A percentile compares a stretch with the other conserved stretches of the same genome.
Conservation (phyloP, 257 asterid species). For the Oldenlandia corymbosa region DNA sequence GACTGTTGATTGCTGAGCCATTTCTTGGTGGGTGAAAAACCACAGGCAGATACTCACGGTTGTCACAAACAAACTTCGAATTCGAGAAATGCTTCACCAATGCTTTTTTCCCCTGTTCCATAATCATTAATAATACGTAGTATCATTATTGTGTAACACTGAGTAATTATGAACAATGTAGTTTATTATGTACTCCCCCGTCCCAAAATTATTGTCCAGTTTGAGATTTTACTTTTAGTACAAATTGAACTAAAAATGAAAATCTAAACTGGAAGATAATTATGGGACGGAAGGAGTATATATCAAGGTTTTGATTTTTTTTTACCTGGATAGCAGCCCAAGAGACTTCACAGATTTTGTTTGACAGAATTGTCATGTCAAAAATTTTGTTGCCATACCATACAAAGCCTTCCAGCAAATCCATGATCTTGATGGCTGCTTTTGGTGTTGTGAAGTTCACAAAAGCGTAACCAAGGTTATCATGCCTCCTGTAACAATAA, state of each 20-base stretch:
- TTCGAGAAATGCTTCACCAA: slow-evolving; percentile 17
- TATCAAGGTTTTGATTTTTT: too few relatives aligned
- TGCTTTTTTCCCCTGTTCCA: slow-evolving; percentile 23
- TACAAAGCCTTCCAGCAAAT: slow-evolving; percentile 10
- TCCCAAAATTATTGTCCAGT: too few relatives aligned
- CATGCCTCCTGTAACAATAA: slow-evolving; percentile 7
- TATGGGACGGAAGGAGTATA: too few relatives aligned
- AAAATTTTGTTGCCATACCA: slow-evolving; percentile 20
- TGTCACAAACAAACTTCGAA: slow-evolving; percentile 12
- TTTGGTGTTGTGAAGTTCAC: slow-evolving; percentile 38
- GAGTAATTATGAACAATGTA: too few relatives aligned
- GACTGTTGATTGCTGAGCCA: slow-evolving; percentile 2
- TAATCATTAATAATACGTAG: too few relatives aligned
- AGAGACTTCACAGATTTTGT: slow-evolving; percentile 29
- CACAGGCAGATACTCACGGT: slow-evolving; percentile 17
- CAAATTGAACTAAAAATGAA: too few relatives aligned
- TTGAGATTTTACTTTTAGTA: too few relatives aligned
- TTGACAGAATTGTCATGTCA: background rate
- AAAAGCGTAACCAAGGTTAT: slow-evolving; percentile 48
- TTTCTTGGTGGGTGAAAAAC: slow-evolving; percentile 20
- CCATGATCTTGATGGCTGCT: slow-evolving; percentile 27
- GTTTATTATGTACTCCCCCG: too few relatives aligned
- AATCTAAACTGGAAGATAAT: too few relatives aligned
- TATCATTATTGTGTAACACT: too few relatives aligned
- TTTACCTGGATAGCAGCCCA: slow-evolving; percentile 62